Evolutionary conservation across 495 filamentous ascomycete genomes (phyloP), one percentile per base, ranked within the genome.

Genomic region (Cetradonia linearis): DNA sequence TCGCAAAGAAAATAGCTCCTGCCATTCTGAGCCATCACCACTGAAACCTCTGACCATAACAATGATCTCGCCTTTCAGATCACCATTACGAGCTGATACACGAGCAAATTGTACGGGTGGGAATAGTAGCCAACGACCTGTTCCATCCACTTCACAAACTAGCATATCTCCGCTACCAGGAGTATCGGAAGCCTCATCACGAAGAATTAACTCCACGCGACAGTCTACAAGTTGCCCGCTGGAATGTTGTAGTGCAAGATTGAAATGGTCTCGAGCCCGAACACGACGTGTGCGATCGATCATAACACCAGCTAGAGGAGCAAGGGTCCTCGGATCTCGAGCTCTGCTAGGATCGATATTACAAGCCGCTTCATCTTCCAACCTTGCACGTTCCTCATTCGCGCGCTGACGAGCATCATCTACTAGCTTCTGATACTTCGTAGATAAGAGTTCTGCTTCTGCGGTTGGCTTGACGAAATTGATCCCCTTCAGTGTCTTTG

Each of bases 291-390:
- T 79, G 33, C 76, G 81, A 65, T 94, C 85, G 44, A 97, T 81
- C 14, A 66, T 75, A n/a, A 95, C 78, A 49, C 81, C 83, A 6
- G 81, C 78, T 3, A 88, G 73, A 16, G 86, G 80, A 23, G 79
- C 81, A 55, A 99, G 69, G 28, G 83, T 95, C 57, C 81, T 79
- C 6, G 88, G 80, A 70, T 96, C 89, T 67, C 89, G 80, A 37
- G 86, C 82, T 28, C 86, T 81, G 18, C 83, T 87, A 14, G 87
- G 73, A 71, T 96, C 93, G 28, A 95, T 88, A 52, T 79, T 85
- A 56, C 83, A 83, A 36, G 93, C 93, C 55, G 88, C 88, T 70
- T 95, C 89, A 63, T 99, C 94, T 69, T 94, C 88, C 28, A 95
- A 80, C 58, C 93, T 81, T 28, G 89, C 91, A 60, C 79, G 79